Evolutionary conservation across 2,329 filamentous ascomycete species (phyloP).

Genomic region (Cordyceps militaris): DNA sequence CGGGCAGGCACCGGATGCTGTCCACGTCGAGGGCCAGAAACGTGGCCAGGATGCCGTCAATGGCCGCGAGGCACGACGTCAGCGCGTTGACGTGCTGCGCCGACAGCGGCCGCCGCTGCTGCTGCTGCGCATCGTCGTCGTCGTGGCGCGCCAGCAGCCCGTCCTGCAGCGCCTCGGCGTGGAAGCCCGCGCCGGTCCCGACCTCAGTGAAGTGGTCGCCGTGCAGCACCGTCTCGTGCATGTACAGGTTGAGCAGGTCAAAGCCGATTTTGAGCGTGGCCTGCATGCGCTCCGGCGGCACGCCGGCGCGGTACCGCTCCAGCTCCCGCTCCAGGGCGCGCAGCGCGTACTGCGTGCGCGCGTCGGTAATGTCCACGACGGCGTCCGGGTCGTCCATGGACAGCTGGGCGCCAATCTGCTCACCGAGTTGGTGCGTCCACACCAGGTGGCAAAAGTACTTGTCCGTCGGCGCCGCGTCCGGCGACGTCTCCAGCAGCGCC

Average conservation of each 20-base stretch:
- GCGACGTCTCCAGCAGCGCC: slow-evolving; percentile 45
- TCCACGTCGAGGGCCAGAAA: slow-evolving; percentile 55
- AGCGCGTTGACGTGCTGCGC: slow-evolving; percentile 58
- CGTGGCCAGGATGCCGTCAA: slow-evolving; percentile 58
- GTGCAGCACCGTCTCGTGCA: slow-evolving; percentile 70
- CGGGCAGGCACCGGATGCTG: slow-evolving; percentile 57
- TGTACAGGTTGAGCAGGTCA: slow-evolving; percentile 60
- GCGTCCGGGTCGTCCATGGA: slow-evolving; percentile 55
- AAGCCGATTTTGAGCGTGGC: slow-evolving; percentile 59
- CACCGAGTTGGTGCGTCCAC: slow-evolving; percentile 55
- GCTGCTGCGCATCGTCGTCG: not conserved
- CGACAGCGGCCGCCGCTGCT: slow-evolving; percentile 26
- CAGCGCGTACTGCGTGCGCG: slow-evolving; percentile 57
- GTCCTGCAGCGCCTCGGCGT: slow-evolving; percentile 37
- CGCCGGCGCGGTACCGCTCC: slow-evolving; percentile 49
- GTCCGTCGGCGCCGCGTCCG: slow-evolving; percentile 50
- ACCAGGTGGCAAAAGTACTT: slow-evolving; percentile 52
- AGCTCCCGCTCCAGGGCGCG: slow-evolving; percentile 59
- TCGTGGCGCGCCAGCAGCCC: slow-evolving; percentile 30
- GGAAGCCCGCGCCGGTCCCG: slow-evolving; percentile 33
- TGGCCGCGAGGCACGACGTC: slow-evolving; percentile 57
- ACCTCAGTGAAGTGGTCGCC: slow-evolving; percentile 52
- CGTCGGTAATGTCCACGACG: slow-evolving; percentile 49
- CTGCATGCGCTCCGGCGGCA: slow-evolving; percentile 45
- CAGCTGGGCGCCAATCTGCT: slow-evolving; percentile 62